Evolutionary conservation across 116 monocot genomes (phyloP).

Genomic region (Dioscorea cayenensis): DNA sequence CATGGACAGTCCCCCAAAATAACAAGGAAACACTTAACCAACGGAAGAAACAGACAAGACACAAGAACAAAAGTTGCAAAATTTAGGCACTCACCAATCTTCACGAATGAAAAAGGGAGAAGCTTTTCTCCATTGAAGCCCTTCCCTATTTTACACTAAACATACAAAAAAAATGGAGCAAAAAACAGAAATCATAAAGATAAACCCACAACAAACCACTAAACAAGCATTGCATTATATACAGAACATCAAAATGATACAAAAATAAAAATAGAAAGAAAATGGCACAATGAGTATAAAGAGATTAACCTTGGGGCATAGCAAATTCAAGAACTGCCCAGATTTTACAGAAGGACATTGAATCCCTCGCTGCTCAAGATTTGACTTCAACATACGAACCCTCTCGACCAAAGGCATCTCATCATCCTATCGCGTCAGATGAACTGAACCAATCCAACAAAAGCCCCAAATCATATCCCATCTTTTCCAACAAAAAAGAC

Average conservation of each 20-base stretch:
- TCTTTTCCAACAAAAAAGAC: background rate
- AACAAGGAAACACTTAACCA: background rate
- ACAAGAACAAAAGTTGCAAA: background rate
- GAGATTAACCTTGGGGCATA: slow-evolving; percentile 28
- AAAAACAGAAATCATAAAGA: background rate
- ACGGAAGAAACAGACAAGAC: background rate
- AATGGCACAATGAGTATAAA: background rate
- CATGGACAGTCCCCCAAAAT: slow-evolving; percentile 29
- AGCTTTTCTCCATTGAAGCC: slow-evolving; percentile 38
- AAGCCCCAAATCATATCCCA: background rate
- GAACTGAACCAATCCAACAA: slow-evolving; percentile 1
- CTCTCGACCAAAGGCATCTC: background rate
- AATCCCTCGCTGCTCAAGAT: slow-evolving; percentile 20
- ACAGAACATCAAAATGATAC: background rate
- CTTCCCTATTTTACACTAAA: slow-evolving; percentile 54
- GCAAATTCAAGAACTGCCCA: slow-evolving; percentile 16
- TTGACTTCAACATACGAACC: slow-evolving; percentile 5
- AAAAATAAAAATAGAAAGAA: background rate
- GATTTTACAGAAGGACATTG: slow-evolving; percentile 6
- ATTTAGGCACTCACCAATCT: slow-evolving; percentile 42
- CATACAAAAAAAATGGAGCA: background rate
- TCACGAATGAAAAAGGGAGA: slow-evolving; percentile 48
- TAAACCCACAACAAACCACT: no score
- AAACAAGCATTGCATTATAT: no score
- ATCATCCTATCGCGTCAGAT: slow-evolving; percentile 4